Conservation (phyloP, 768 basidiomycete genomes). For the Termitomyces titanicus region DNA sequence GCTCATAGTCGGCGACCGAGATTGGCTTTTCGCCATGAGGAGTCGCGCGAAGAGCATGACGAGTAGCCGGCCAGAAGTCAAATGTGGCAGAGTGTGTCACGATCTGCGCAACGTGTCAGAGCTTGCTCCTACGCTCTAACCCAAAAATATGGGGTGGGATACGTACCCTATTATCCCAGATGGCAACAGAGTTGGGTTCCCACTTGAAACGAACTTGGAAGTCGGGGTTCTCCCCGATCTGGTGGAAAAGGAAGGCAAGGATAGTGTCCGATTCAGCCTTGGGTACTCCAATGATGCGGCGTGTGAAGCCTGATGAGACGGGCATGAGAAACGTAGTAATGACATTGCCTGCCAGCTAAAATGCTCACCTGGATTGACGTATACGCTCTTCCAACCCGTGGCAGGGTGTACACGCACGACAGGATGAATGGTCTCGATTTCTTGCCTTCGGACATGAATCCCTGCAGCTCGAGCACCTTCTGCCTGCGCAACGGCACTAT, state of each 20-base stretch:
- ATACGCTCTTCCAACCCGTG: slow-evolving; percentile 83
- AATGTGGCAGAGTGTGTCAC: slow-evolving; percentile 79
- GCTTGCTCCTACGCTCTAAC: not conserved
- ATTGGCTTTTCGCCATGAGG: slow-evolving; percentile 77
- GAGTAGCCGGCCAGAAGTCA: slow-evolving; percentile 74
- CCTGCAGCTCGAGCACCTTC: slow-evolving; percentile 70
- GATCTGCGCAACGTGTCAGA: slow-evolving; percentile 34
- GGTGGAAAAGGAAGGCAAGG: slow-evolving; percentile 65
- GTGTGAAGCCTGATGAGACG: slow-evolving; percentile 60
- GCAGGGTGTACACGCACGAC: slow-evolving; percentile 81
- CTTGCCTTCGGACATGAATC: slow-evolving; percentile 64
- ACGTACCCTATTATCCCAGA: slow-evolving; percentile 83
- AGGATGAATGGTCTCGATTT: slow-evolving; percentile 71
- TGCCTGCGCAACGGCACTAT: slow-evolving; percentile 76
- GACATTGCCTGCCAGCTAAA: not conserved
- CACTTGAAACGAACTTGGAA: slow-evolving; percentile 77
- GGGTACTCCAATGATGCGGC: slow-evolving; percentile 72
- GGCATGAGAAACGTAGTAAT: not conserved
- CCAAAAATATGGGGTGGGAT: not conserved
- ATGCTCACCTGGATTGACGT: slow-evolving; percentile 65
- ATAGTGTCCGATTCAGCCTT: slow-evolving; percentile 80
- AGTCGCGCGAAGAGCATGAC: slow-evolving; percentile 78
- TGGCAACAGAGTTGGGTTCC: slow-evolving; percentile 72
- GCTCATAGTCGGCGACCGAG: slow-evolving; percentile 72
- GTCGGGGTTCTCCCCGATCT: slow-evolving; percentile 67